Evolutionary conservation across 179 eudicot species (phyloP), one percentile per base, ranked within the genome.

Genomic region (Monotropa hypopitys): DNA sequence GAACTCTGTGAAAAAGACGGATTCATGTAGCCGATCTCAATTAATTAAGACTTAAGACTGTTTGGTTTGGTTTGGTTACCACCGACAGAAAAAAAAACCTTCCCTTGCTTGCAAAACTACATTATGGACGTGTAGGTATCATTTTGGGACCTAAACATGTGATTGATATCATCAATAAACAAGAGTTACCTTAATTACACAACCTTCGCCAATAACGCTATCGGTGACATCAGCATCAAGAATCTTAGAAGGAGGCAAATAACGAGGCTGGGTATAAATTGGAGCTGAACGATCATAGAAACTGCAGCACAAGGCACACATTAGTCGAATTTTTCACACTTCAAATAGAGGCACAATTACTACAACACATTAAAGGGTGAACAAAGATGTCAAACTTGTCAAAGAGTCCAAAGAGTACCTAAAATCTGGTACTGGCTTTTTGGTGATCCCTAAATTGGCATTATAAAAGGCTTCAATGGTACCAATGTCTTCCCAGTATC

Each of bases 401-500:
- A 20, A n/a, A 13, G 66, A 54, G 12, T 65, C 61, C 11, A 35
- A 46, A 35, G 61, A 69, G 35, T 82, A 94, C 98, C 97, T 94
- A 77, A 94, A 94, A 87, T 94, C 96, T 38, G 98, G 97, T 56
- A 92, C 82, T 47, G 98, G 98, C 84, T 94, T 94, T 80, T 94
- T 94, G 12, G 98, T 94, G 78, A 94, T 92, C 18, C 98, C 98
- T 76, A 94, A 85, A 81, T 94, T 94, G 77, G 98, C 98, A 82
- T 94, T 92, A 79, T 94, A 94, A 84, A 94, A 94, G 62, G 98
- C 98, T 84, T 94, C 98, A 80, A 94, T 94, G 9, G 98, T 94
- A 84, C 98, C 98, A 81, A 94, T 94, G 84, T 94, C 98, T 86
- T 94, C 98, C 98, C 98, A 94, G 80, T 94, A 94, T 68, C 97